Percentiles rank a stretch among this genome's conserved stretches.
Conservation (phyloP, 768 basidiomycete genomes). For the Crassisporium funariophilum region DNA sequence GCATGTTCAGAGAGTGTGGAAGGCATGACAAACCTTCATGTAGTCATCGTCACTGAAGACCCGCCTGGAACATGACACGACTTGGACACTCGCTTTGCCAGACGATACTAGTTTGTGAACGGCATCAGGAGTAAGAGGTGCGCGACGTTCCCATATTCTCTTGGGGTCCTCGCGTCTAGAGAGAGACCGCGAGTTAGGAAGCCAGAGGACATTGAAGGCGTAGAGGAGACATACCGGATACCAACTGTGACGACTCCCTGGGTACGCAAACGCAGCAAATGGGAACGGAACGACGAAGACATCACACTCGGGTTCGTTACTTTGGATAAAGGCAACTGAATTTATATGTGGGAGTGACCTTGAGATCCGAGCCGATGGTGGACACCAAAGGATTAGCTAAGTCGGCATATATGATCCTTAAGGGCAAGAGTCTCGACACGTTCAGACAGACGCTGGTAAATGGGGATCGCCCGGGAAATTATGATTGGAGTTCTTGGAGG, state of each 20-base stretch:
- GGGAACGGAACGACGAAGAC: neutral
- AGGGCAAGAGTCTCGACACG: constrained; percentile 5
- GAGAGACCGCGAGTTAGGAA: neutral
- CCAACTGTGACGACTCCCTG: constrained; percentile 27
- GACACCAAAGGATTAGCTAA: constrained; percentile 24
- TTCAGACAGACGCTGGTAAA: constrained; percentile 4
- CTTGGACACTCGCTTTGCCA: constrained; percentile 64
- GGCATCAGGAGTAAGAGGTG: constrained; percentile 77
- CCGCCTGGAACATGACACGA: constrained; percentile 76
- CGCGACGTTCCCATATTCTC: constrained; percentile 86
- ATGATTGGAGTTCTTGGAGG: too few relatives aligned
- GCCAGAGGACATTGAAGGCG: neutral
- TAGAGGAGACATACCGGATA: constrained; percentile 27
- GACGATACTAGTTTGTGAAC: constrained; percentile 61
- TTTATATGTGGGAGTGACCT: neutral
- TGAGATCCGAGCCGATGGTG: constrained; percentile 32
- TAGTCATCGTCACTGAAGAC: constrained; percentile 71
- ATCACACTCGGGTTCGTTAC: too few relatives aligned
- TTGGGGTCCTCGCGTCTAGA: constrained; percentile 72
- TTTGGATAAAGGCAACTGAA: too few relatives aligned
- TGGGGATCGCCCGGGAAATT: neutral
- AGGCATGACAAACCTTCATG: constrained; percentile 50
- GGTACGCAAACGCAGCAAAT: neutral
- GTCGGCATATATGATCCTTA: constrained; percentile 22
- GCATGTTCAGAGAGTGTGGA: neutral